Conservation (phyloP, 2,329 filamentous ascomycete genomes). For the Fusarium coicis region DNA sequence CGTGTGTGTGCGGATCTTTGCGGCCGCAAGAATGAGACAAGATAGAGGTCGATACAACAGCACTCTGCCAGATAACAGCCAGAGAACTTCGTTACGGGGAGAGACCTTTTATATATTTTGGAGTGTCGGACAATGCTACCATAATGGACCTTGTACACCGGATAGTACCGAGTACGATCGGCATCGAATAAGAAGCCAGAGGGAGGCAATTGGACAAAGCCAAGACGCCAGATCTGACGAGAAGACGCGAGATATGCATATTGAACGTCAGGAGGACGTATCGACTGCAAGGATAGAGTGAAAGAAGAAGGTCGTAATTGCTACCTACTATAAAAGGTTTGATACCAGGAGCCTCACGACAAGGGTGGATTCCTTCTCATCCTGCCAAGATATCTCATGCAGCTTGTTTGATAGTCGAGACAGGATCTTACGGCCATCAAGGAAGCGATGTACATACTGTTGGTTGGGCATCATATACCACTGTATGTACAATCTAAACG, state of each 20-base stretch:
- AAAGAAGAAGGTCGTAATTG: slow-evolving; percentile 36
- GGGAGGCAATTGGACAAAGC: background rate
- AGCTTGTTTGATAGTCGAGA: slow-evolving; percentile 1
- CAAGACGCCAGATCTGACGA: slow-evolving; percentile 25
- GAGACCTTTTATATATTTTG: slow-evolving; percentile 22
- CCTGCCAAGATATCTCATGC: slow-evolving; percentile 20
- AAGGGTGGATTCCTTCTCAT: slow-evolving; percentile 10
- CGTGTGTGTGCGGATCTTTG: background rate
- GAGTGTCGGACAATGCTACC: slow-evolving; percentile 11
- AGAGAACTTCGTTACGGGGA: background rate
- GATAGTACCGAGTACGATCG: slow-evolving; percentile 14
- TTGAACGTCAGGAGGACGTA: slow-evolving; percentile 19
- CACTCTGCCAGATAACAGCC: background rate
- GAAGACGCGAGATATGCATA: slow-evolving; percentile 2
- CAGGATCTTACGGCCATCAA: background rate
- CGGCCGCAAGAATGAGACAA: slow-evolving; percentile 1
- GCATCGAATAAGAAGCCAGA: slow-evolving; percentile 5
- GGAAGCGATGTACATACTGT: slow-evolving; percentile 1
- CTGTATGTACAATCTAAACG: background rate
- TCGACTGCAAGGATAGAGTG: slow-evolving; percentile 25
- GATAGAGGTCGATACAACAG: background rate
- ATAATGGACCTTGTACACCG: slow-evolving; percentile 1
- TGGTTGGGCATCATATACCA: background rate
- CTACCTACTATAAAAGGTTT: slow-evolving; percentile 30
- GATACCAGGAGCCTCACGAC: slow-evolving; percentile 29